Conservation (phyloP, 202 grass and related monocot species). For the Brachypodium distachyon region DNA sequence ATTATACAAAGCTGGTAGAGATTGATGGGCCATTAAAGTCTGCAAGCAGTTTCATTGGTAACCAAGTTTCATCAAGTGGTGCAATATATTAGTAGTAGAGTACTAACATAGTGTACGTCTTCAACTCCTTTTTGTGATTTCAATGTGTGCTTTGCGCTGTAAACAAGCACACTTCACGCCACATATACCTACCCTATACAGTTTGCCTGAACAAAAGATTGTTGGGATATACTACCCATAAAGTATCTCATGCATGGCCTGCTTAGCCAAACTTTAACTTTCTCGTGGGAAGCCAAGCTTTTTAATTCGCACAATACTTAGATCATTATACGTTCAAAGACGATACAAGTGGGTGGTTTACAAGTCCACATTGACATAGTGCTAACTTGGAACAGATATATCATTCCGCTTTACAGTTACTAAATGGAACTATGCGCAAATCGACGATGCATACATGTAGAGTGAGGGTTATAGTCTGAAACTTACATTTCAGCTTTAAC, state of each 20-base stretch:
- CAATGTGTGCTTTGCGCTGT: not conserved
- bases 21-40: not conserved
- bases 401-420: too few species aligned
- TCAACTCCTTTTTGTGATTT: not conserved
- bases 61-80: too few species aligned
- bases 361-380: not conserved
- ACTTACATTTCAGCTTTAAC: too few species aligned
- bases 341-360: not conserved
- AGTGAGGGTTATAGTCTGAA: too few species aligned
- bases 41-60: too few species aligned
- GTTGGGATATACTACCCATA: not conserved
- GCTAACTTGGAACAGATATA: too few species aligned
- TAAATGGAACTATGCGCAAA: too few species aligned
- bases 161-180: not conserved
- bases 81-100: not conserved
- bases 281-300: not conserved
- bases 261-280: slow-evolving; percentile 3
- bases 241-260: not conserved
- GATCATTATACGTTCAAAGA: not conserved
- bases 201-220: not conserved
- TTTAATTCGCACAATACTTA: not conserved
- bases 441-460: too few species aligned
- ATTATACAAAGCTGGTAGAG: not conserved
- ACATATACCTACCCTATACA: not conserved
- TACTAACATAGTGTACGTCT: not conserved